phyloP scores from a whole-genome alignment of 2,329 filamentous ascomycete genomes.

The Xenoacremonium recifei region DNA sequence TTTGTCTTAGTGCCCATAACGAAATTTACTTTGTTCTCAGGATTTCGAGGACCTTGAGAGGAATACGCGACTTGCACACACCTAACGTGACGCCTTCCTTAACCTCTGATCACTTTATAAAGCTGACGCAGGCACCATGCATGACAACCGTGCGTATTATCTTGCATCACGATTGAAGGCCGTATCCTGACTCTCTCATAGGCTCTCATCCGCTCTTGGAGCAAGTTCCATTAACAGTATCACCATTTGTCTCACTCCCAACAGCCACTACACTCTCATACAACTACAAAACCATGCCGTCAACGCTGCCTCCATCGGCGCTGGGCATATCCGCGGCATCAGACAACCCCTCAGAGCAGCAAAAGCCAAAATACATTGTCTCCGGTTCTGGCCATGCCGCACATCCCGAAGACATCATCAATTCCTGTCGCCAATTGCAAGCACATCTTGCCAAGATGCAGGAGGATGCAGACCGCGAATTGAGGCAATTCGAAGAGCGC shows the following conservation, averaged over 20 bases:
- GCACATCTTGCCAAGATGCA: slow-evolving; percentile 70
- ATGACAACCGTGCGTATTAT: slow-evolving; percentile 32
- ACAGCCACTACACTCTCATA: slow-evolving; percentile 90
- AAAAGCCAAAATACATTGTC: slow-evolving; percentile 71
- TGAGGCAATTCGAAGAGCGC: slow-evolving; percentile 68
- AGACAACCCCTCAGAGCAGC: slow-evolving; percentile 32
- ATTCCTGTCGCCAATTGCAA: slow-evolving; percentile 76
- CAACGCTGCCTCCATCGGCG: slow-evolving; percentile 65
- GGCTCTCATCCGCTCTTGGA: slow-evolving; percentile 83
- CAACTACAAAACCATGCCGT: slow-evolving; percentile 88
- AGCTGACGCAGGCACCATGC: slow-evolving; percentile 25
- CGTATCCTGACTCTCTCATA: slow-evolving; percentile 30
- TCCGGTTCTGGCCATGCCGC: slow-evolving; percentile 78
- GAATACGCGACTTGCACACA: too few relatives aligned
- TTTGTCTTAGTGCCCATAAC: too few relatives aligned
- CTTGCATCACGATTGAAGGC: background rate
- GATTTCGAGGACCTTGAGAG: too few relatives aligned
- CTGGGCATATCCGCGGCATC: slow-evolving; percentile 36
- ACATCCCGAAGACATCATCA: slow-evolving; percentile 81
- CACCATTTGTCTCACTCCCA: slow-evolving; percentile 88
- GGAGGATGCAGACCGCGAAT: slow-evolving; percentile 63
- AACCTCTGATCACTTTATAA: too few relatives aligned
- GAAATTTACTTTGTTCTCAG: too few relatives aligned
- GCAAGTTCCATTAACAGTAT: slow-evolving; percentile 90
- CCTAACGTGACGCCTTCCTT: background rate